These are phyloP conservation scores for Stemphylium beticola DNA, from an alignment of 2,329 filamentous ascomycete species.

Conservation along the genomic window DNA sequence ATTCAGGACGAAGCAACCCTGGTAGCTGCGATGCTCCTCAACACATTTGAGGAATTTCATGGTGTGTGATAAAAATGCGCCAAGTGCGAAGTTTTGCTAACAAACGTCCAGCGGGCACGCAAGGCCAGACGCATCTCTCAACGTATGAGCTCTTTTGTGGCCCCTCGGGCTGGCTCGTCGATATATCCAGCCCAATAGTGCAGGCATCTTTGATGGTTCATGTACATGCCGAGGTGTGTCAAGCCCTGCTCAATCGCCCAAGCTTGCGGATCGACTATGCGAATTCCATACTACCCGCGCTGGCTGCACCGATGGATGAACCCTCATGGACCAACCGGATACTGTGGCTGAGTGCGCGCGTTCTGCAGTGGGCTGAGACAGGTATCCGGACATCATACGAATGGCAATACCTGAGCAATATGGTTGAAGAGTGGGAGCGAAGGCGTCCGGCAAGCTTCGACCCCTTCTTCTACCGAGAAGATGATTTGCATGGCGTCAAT, in stretches of 20 bases:
- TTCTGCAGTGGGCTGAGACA: slow-evolving; percentile 21
- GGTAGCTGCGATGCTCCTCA: slow-evolving; percentile 25
- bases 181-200: slow-evolving; percentile 19
- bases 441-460: slow-evolving; percentile 21
- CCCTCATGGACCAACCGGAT: slow-evolving; percentile 25
- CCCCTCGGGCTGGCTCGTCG: slow-evolving; percentile 18
- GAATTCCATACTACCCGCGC: slow-evolving; percentile 9
- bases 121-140: slow-evolving; percentile 21
- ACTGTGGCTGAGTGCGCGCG: slow-evolving; percentile 23
- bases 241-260: slow-evolving; percentile 16
- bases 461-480: slow-evolving; percentile 20
- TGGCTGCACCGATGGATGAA: slow-evolving; percentile 14
- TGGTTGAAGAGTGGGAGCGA: slow-evolving; percentile 29
- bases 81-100: slow-evolving; percentile 1
- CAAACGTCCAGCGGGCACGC: slow-evolving; percentile 21
- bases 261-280: slow-evolving; percentile 22
- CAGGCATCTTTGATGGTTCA: slow-evolving; percentile 27
- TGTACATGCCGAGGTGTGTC: slow-evolving; percentile 24
- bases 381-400: slow-evolving; percentile 5
- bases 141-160: slow-evolving; percentile 25
- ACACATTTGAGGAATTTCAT: slow-evolving; percentile 25
- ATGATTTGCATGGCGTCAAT: neutral
- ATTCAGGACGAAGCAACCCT: slow-evolving; percentile 28
- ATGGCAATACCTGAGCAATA: slow-evolving; percentile 15
- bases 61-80: slow-evolving; percentile 12